Percentiles rank a stretch among this genome's conserved stretches.
These are phyloP conservation scores for Xanthoconium purpureum DNA, from an alignment of 768 basidiomycete species.

Conservation along the genomic window DNA sequence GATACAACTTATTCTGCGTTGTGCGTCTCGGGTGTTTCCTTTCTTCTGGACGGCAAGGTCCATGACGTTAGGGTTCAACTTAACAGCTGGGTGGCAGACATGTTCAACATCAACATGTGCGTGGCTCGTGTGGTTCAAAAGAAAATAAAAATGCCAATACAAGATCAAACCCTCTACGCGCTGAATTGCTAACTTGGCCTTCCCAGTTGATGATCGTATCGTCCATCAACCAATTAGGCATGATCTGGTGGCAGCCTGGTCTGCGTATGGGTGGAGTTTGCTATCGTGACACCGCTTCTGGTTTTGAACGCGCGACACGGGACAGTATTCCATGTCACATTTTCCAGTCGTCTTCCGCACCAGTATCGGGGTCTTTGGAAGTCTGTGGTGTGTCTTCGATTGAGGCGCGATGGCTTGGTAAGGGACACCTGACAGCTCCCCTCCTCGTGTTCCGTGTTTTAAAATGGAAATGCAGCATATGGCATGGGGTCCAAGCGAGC, in stretches of 20 bases:
- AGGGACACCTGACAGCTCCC: slow-evolving; percentile 27
- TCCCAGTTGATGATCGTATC: slow-evolving; percentile 73
- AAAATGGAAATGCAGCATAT: slow-evolving; percentile 43
- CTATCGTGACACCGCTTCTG: slow-evolving; percentile 63
- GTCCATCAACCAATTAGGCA: slow-evolving; percentile 67
- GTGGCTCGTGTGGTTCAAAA: slow-evolving; percentile 22
- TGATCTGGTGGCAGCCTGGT: slow-evolving; percentile 85
- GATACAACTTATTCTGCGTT: slow-evolving; percentile 68
- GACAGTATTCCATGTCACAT: slow-evolving; percentile 73
- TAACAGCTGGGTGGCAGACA: slow-evolving; percentile 74
- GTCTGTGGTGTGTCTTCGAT: slow-evolving; percentile 77
- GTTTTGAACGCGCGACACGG: slow-evolving; percentile 76
- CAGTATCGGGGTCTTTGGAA: slow-evolving; percentile 78
- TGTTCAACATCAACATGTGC: slow-evolving; percentile 76
- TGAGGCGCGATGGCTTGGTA: slow-evolving; percentile 72
- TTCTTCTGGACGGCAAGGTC: background rate
- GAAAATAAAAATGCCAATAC: background rate
- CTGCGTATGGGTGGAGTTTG: slow-evolving; percentile 68
- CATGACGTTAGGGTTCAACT: slow-evolving; percentile 1
- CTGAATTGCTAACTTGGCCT: background rate
- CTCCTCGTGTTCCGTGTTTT: slow-evolving; percentile 13
- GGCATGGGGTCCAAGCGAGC: slow-evolving; percentile 79
- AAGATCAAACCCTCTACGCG: background rate
- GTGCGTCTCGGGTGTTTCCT: slow-evolving; percentile 33
- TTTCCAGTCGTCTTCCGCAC: slow-evolving; percentile 70